Percentiles rank a stretch among this genome's conserved stretches.
Conservation (phyloP, 75 land plant genomes). For the Pseudotsuga menziesii region DNA sequence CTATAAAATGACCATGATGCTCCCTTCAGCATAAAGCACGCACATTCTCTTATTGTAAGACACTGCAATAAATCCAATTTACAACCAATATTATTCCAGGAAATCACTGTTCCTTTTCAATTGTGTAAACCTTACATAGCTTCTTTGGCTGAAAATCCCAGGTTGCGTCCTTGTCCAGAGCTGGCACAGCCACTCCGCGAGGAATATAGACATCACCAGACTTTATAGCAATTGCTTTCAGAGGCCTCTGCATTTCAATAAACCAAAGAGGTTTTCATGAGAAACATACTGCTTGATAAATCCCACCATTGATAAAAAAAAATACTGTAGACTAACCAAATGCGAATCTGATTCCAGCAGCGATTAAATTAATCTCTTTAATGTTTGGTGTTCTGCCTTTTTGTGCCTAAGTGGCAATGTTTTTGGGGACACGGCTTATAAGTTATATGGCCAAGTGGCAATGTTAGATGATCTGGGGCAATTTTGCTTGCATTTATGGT, state of each 20-base stretch:
- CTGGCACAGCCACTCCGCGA: conserved; percentile 98
- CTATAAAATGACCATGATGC: neutral
- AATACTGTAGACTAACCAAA: no score
- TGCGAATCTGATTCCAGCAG: no score
- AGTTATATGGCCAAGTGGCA: no score
- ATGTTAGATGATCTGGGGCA: no score
- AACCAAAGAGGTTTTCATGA: neutral
- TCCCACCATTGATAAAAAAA: neutral
- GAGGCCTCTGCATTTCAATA: conserved; percentile 62
- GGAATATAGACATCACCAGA: conserved; percentile 99
- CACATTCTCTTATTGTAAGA: neutral
- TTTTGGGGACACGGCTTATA: no score
- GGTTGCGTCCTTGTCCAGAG: conserved; percentile 77
- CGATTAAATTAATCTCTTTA: no score
- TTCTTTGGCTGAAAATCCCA: conserved; percentile 96
- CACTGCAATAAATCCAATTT: neutral
- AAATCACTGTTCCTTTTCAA: neutral
- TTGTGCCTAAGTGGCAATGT: no score
- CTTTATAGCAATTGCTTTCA: conserved; percentile 87
- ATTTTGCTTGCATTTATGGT: no score
- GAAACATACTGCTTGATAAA: neutral
- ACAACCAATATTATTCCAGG: neutral
- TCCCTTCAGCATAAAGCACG: neutral
- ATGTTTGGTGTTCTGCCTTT: no score
- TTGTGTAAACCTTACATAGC: conserved; percentile 45